Percentiles rank a stretch among this genome's conserved stretches.
Evolutionary conservation across 768 basidiomycete species (phyloP).

Genomic region (Cystofilobasidium bisporidii): DNA sequence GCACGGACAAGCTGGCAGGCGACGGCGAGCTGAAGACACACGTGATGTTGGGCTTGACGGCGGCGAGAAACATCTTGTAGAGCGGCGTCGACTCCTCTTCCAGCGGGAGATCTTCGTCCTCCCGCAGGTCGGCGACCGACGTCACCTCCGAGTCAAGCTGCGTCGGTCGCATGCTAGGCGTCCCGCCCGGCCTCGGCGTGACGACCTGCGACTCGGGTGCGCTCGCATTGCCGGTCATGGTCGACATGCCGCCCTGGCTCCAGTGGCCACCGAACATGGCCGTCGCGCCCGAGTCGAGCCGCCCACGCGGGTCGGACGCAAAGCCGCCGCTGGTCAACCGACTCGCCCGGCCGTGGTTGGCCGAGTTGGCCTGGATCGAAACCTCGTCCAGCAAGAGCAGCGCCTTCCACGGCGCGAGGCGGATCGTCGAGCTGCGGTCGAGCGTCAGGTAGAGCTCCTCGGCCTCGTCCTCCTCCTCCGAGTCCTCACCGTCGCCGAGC

Average conservation of each 20-base stretch:
- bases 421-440: slow-evolving; percentile 9
- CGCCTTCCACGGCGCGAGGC: slow-evolving; percentile 80
- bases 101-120: slow-evolving; percentile 3
- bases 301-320: neutral
- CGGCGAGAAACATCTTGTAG: slow-evolving; percentile 44
- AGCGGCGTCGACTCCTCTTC: slow-evolving; percentile 12
- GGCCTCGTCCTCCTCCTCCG: slow-evolving; percentile 7
- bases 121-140: neutral
- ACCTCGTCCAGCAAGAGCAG: slow-evolving; percentile 60
- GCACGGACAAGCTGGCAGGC: too few species aligned
- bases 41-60: slow-evolving; percentile 35
- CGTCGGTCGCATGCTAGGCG: neutral
- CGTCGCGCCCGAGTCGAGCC: neutral
- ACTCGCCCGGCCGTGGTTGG: slow-evolving; percentile 7
- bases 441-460: slow-evolving; percentile 9
- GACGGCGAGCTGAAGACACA: neutral
- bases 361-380: neutral
- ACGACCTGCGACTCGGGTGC: neutral
- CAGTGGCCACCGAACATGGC: neutral
- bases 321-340: slow-evolving; percentile 46
- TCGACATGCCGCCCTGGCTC: neutral
- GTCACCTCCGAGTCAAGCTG: neutral
- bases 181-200: neutral
- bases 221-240: neutral
- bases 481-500: slow-evolving; percentile 11